Percentiles rank a stretch among this genome's conserved stretches.
phyloP scores from a whole-genome alignment of 148 eudicot genomes.

The Fagopyrum homotropicum region DNA sequence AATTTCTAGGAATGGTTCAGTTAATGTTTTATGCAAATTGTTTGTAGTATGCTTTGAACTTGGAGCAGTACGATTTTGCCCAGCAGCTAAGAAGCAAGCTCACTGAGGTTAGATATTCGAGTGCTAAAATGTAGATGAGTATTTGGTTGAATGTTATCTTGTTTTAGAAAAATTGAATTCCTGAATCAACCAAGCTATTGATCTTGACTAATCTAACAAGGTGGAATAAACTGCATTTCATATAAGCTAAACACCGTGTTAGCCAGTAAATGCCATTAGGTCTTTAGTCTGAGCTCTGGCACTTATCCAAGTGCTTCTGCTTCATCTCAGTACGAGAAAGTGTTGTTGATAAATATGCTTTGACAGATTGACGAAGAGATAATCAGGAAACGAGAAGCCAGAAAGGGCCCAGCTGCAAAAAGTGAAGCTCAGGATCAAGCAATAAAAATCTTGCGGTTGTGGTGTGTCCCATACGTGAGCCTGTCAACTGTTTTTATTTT shows the following conservation, averaged over 20 bases:
- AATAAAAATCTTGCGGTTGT: slow-evolving; percentile 68
- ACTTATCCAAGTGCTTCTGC: neutral
- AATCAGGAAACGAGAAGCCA: slow-evolving; percentile 46
- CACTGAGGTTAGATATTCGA: slow-evolving; percentile 57
- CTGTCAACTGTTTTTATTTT: neutral
- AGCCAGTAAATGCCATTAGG: neutral
- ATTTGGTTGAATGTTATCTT: neutral
- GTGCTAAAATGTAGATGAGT: neutral
- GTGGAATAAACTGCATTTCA: neutral
- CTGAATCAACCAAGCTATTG: neutral
- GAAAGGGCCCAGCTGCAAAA: slow-evolving; percentile 76
- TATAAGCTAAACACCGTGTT: neutral
- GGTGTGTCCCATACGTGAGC: slow-evolving; percentile 34
- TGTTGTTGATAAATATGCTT: neutral
- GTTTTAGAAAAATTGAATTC: neutral
- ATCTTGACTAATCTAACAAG: neutral
- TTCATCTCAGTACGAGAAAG: neutral
- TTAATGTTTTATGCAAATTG: neutral
- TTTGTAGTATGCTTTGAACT: slow-evolving; percentile 82
- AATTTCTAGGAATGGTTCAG: neutral
- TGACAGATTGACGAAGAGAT: slow-evolving; percentile 78
- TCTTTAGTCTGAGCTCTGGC: neutral
- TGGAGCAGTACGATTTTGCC: slow-evolving; percentile 91
- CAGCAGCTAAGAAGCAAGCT: slow-evolving; percentile 86
- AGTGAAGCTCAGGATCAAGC: slow-evolving; percentile 89